Base-by-base conservation (phyloP, 1,139 yeast species). In the Saccharomycopsis hybrid region DNA sequence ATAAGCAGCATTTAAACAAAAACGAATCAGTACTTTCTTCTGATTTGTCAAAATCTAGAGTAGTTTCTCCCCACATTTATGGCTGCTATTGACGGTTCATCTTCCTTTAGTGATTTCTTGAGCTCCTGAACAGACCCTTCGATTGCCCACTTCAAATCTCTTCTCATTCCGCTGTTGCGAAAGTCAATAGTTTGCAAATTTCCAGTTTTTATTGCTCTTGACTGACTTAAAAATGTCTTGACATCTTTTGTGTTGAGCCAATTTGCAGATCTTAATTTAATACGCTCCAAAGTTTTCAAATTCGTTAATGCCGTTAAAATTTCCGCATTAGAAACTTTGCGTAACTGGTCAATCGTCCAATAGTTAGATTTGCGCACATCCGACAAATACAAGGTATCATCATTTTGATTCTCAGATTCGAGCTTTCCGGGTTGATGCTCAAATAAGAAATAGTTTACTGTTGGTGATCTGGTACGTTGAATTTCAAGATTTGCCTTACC, bases 81-180 rank as follows among this genome's bases (percentile, higher is more conserved):
- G 4, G 47, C 41, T 9, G 35, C 18, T 2, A 48, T 31, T 7
- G 43, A 40, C 3, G 44, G 36, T 13, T 13, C 9, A 8, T 33
- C 32, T 36, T 36, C 39, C 18, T 36, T 36, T n/a, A 36, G 13
- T 8, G 39, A 9, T 5, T 13, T 9, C 13, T 13, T 36, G 13
- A 52, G 62, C 9, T 65, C 65, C 3, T 51, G 51, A 1, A 56
- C 50, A 4, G 51, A 44, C 2, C 63, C 56, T 13, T 55, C 53
- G 47, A 62, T 62, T 0, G 82, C 82, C 85, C 86, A 80, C n/a
- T 63, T 70, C 35, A 77, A 65, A 44, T 72, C 70, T 55, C 77
- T 74, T 49, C 71, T 67, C 85, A 80, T 79, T 1, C 86, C 86
- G 1, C 82, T 76, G 56, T 78, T 72, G 2, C 73, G 65, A 49